These are phyloP conservation scores for Cymbopogon citratus DNA, from an alignment of 176 grass and related monocot species.

Conservation along the genomic window DNA sequence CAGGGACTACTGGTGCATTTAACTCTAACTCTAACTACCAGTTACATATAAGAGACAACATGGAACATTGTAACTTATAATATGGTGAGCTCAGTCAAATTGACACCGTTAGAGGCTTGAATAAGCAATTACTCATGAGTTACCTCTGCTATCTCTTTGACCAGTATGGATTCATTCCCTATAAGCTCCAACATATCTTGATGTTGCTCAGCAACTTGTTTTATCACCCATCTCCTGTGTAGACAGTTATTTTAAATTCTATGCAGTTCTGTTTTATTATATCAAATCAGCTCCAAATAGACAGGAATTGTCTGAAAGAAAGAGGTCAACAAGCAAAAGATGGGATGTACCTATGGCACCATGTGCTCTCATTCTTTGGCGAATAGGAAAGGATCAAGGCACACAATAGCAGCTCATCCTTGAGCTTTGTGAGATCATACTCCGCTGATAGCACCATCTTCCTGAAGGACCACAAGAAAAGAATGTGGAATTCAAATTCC, in stretches of 20 bases:
- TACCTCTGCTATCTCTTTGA: constrained; percentile 77
- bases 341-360: constrained; percentile 52
- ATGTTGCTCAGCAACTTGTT: constrained; percentile 48
- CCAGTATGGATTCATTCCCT: constrained; percentile 62
- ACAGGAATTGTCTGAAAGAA: not conserved
- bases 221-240: constrained; percentile 85
- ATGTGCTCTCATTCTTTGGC: constrained; percentile 58
- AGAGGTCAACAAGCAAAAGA: not conserved
- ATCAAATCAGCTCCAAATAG: not conserved
- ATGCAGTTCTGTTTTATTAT: no score
- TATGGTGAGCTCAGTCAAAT: constrained; percentile 11
- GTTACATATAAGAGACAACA: not conserved
- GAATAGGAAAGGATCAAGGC: constrained; percentile 57
- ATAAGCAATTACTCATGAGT: constrained; percentile 5
- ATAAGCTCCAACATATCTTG: constrained; percentile 46
- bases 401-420: constrained; percentile 61
- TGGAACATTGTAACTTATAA: not conserved
- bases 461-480: constrained; percentile 20
- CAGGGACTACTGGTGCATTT: no score
- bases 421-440: constrained; percentile 28
- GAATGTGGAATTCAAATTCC: not conserved
- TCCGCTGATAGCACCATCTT: constrained; percentile 47
- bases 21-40: not conserved
- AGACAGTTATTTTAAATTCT: constrained; percentile 12
- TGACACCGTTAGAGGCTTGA: not conserved